These are phyloP conservation scores for Smittium culicis DNA, from an alignment of 371 early-diverging fungal species.

Conservation along the genomic window DNA sequence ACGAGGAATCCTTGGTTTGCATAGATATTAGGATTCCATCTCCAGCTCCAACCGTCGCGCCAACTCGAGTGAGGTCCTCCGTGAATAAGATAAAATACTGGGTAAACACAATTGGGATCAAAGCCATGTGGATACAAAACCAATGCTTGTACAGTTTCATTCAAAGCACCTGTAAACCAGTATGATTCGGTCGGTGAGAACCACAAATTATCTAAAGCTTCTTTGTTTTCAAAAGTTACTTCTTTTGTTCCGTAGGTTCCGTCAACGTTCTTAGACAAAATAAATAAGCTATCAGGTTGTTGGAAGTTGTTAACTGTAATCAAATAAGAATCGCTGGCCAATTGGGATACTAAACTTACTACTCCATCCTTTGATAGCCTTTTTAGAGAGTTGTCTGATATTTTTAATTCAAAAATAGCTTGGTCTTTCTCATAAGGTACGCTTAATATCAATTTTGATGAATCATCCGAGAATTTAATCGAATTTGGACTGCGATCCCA, in stretches of 20 bases:
- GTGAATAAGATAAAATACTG: constrained; percentile 69
- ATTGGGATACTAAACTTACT: neutral
- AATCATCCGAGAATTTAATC: constrained; percentile 40
- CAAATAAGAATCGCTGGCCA: neutral
- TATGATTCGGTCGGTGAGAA: constrained; percentile 45
- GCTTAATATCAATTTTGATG: constrained; percentile 36
- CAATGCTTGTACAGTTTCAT: constrained; percentile 53
- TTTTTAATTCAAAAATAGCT: neutral
- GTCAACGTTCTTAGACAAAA: neutral
- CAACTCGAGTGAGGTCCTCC: constrained; percentile 72
- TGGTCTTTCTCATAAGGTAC: constrained; percentile 23
- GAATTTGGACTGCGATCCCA: constrained; percentile 55
- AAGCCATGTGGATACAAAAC: constrained; percentile 51
- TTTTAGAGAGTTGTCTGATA: neutral
- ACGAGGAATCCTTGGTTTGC: constrained; percentile 61
- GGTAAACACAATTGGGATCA: constrained; percentile 43
- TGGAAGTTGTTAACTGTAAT: neutral
- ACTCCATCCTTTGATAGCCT: neutral
- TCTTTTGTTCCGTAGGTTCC: neutral
- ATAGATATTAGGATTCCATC: constrained; percentile 64
- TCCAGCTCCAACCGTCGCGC: constrained; percentile 47
- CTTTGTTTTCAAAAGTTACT: constrained; percentile 14
- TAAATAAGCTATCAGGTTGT: neutral
- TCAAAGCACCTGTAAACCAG: constrained; percentile 45
- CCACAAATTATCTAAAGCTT: constrained; percentile 24